These are phyloP conservation scores for Lumnitzera racemosa DNA, from an alignment of 345 rosid genomes.

Conservation along the genomic window DNA sequence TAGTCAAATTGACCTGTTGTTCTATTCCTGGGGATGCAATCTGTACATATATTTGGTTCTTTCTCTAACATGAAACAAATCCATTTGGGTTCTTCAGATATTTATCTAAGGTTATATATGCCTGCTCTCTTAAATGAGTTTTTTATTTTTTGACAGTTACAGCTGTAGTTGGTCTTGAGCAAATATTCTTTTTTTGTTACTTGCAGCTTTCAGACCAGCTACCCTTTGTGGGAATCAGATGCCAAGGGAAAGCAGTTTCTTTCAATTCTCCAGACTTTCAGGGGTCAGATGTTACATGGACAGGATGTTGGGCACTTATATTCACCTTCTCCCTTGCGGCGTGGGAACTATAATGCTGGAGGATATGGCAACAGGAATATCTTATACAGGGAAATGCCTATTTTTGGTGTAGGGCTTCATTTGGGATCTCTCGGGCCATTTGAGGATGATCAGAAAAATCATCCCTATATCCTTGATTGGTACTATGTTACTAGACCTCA, in stretches of 20 bases:
- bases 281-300: conserved; percentile 62
- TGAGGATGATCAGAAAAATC: conserved; percentile 62
- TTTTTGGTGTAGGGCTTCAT: conserved; percentile 27
- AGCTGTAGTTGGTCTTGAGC: background rate
- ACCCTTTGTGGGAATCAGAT: conserved; percentile 88
- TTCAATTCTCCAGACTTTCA: conserved; percentile 62
- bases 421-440: conserved; percentile 58
- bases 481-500: conserved; percentile 53
- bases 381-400: conserved; percentile 45
- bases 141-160: too few species aligned
- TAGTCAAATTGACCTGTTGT: too few species aligned
- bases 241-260: conserved; percentile 74
- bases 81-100: too few species aligned
- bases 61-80: too few species aligned
- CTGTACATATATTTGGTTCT: too few species aligned
- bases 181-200: conserved; percentile 1
- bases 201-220: conserved; percentile 84
- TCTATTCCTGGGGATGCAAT: too few species aligned
- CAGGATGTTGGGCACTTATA: conserved; percentile 30
- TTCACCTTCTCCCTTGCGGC: conserved; percentile 42
- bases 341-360: conserved; percentile 35
- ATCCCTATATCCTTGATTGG: conserved; percentile 89
- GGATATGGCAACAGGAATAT: conserved; percentile 29
- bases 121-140: too few species aligned
- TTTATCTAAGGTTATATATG: too few species aligned